phyloP scores from a whole-genome alignment of 805 yeast species.

The Tetrapisispora iriomotensis region DNA sequence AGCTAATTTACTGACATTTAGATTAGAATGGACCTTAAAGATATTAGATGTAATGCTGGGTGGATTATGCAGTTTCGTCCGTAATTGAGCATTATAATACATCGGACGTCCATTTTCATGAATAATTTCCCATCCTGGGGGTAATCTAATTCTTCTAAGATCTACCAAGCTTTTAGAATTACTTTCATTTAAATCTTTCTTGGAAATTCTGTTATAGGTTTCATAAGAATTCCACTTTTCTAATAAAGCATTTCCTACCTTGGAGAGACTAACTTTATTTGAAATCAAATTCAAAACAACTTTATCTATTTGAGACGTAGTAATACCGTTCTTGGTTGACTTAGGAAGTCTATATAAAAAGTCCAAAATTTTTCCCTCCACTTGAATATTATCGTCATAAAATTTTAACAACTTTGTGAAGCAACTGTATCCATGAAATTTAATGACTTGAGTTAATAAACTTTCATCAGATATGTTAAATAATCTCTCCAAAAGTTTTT shows the following conservation, averaged over 20 bases:
- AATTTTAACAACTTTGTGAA: slow-evolving; percentile 47
- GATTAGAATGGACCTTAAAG: slow-evolving; percentile 1
- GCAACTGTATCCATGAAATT: slow-evolving; percentile 81
- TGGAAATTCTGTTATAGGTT: slow-evolving; percentile 80
- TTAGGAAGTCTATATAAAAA: slow-evolving; percentile 58
- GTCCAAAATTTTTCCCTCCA: slow-evolving; percentile 33
- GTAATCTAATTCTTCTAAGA: slow-evolving; percentile 25
- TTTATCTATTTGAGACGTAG: slow-evolving; percentile 61
- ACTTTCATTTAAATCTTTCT: slow-evolving; percentile 28
- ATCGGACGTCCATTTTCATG: slow-evolving; percentile 28
- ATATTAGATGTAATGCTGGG: slow-evolving; percentile 17
- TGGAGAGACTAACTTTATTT: slow-evolving; percentile 22
- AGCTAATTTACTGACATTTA: neutral
- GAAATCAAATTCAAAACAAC: slow-evolving; percentile 32
- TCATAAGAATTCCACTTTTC: slow-evolving; percentile 64
- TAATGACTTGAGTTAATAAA: slow-evolving; percentile 51
- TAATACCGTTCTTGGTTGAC: slow-evolving; percentile 68
- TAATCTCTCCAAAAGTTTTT: slow-evolving; percentile 57
- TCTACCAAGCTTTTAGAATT: slow-evolving; percentile 17
- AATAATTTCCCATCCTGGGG: slow-evolving; percentile 29
- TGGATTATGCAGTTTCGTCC: slow-evolving; percentile 25
- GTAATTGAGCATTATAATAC: slow-evolving; percentile 25
- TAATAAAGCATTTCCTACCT: slow-evolving; percentile 35
- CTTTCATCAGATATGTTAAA: slow-evolving; percentile 37
- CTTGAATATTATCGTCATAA: slow-evolving; percentile 31